Evolutionary conservation across 1,284 basidiomycete genomes (phyloP).

Genomic region (Thelephora terrestris): DNA sequence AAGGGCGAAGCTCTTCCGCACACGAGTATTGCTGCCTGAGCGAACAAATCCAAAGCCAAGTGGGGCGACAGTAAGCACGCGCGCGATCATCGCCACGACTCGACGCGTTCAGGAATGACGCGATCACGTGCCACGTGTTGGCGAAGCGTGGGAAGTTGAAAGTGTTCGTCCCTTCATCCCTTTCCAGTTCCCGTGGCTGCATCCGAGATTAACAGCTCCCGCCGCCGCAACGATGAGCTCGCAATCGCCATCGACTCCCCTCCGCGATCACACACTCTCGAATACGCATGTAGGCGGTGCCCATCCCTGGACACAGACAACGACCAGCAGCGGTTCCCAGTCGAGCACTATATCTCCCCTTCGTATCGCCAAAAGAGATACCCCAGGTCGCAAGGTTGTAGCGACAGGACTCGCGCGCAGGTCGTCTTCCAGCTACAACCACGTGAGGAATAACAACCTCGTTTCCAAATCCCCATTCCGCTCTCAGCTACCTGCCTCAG

Average conservation of each 20-base stretch:
- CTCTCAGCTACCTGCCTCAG: slow-evolving; percentile 39
- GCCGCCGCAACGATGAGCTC: slow-evolving; percentile 10
- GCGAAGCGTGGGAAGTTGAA: neutral
- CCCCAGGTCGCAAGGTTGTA: slow-evolving; percentile 26
- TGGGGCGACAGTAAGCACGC: no score
- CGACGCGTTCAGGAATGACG: no score
- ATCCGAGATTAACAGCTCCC: slow-evolving; percentile 18
- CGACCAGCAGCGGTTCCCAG: neutral
- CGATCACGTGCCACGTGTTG: neutral
- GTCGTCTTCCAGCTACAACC: slow-evolving; percentile 74
- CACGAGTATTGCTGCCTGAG: no score
- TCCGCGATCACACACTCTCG: neutral
- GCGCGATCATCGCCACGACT: no score
- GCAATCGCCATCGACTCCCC: neutral
- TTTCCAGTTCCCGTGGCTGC: slow-evolving; percentile 11
- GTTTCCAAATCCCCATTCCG: slow-evolving; percentile 90
- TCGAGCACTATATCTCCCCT: slow-evolving; percentile 37
- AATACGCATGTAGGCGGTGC: neutral
- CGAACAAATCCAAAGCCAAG: no score
- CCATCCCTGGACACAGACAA: neutral
- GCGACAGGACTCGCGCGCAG: slow-evolving; percentile 48
- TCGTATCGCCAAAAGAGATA: slow-evolving; percentile 61
- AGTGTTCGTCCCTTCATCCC: neutral
- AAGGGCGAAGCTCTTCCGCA: no score
- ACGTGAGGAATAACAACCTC: slow-evolving; percentile 71